A percentile compares a stretch with the other conserved stretches of the same genome.
These are phyloP conservation scores for Ustulina deusta DNA, from an alignment of 2,329 filamentous ascomycete species.

Conservation along the genomic window DNA sequence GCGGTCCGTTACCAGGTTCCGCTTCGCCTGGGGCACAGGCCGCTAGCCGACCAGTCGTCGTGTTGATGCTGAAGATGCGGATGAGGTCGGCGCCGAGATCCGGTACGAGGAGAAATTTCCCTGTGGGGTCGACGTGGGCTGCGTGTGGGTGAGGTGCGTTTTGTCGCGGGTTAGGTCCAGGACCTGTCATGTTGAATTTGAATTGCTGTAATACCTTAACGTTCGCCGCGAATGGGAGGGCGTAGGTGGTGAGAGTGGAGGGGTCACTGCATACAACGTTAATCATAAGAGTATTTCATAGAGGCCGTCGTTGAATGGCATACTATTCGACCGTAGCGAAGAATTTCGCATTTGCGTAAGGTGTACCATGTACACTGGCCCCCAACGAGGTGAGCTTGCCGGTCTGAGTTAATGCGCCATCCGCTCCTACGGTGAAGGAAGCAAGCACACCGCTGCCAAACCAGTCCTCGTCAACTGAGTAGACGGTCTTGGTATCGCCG, in stretches of 20 bases:
- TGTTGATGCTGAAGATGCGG: conserved; percentile 64
- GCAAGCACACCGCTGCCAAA: conserved; percentile 53
- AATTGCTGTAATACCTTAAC: conserved; percentile 53
- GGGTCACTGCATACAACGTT: conserved; percentile 52
- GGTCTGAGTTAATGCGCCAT: conserved; percentile 50
- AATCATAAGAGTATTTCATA: conserved; percentile 28
- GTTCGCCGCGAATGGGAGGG: conserved; percentile 53
- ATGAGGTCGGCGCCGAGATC: conserved; percentile 68
- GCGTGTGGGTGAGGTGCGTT: conserved; percentile 67
- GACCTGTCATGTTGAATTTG: conserved; percentile 56
- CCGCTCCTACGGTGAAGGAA: conserved; percentile 50
- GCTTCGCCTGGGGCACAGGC: conserved; percentile 58
- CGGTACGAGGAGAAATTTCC: conserved; percentile 61
- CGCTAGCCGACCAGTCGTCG: conserved; percentile 58
- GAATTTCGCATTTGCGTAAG: conserved; percentile 57
- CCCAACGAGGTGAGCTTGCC: conserved; percentile 52
- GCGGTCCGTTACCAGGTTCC: conserved; percentile 62
- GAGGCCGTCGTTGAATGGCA: conserved; percentile 26
- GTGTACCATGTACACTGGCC: conserved; percentile 56
- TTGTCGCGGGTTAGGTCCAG: conserved; percentile 63
- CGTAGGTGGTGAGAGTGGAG: conserved; percentile 59
- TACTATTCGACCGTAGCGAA: conserved; percentile 61
- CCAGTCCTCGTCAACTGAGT: conserved; percentile 55
- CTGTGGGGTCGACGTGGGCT: conserved; percentile 61
- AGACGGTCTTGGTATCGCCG: conserved; percentile 48